Evolutionary conservation across 2,329 filamentous ascomycete genomes (phyloP).

Genomic region (Ophiocordyceps sinensis): DNA sequence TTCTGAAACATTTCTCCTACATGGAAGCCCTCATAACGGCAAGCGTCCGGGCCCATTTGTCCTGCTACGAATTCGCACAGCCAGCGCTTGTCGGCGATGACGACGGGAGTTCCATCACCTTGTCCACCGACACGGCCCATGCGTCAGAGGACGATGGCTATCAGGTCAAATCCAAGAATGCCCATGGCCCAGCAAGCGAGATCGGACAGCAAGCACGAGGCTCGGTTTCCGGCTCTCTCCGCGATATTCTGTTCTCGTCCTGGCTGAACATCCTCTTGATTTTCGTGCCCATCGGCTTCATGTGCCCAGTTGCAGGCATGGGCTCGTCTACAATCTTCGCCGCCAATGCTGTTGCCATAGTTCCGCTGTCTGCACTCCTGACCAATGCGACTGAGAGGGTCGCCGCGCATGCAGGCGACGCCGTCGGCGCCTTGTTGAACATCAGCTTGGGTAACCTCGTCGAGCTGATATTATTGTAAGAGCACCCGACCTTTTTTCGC

Average conservation of each 20-base stretch:
- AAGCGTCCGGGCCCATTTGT: constrained; percentile 1
- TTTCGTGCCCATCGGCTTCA: constrained; percentile 57
- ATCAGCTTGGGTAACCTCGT: constrained; percentile 49
- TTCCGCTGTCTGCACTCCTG: constrained; percentile 42
- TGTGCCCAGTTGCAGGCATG: constrained; percentile 25
- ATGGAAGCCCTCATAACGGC: not conserved
- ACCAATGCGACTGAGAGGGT: constrained; percentile 46
- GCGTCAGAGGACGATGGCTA: not conserved
- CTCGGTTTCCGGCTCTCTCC: constrained; percentile 4
- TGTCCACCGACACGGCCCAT: not conserved
- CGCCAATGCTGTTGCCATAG: constrained; percentile 46
- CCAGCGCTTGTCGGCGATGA: not conserved
- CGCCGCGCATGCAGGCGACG: constrained; percentile 40
- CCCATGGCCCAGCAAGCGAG: not conserved
- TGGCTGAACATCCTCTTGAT: constrained; percentile 53
- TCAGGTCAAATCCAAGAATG: too few relatives aligned
- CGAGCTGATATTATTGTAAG: constrained; percentile 44
- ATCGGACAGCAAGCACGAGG: not conserved
- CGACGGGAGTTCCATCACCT: not conserved
- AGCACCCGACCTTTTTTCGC: constrained; percentile 10
- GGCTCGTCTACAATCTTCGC: constrained; percentile 33
- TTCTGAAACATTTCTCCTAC: too few relatives aligned
- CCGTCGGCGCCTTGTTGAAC: constrained; percentile 43
- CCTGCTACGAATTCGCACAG: not conserved
- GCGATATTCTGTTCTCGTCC: constrained; percentile 16